Conservation (phyloP, 2,329 filamentous ascomycete genomes). For the Exophiala spinifera region DNA sequence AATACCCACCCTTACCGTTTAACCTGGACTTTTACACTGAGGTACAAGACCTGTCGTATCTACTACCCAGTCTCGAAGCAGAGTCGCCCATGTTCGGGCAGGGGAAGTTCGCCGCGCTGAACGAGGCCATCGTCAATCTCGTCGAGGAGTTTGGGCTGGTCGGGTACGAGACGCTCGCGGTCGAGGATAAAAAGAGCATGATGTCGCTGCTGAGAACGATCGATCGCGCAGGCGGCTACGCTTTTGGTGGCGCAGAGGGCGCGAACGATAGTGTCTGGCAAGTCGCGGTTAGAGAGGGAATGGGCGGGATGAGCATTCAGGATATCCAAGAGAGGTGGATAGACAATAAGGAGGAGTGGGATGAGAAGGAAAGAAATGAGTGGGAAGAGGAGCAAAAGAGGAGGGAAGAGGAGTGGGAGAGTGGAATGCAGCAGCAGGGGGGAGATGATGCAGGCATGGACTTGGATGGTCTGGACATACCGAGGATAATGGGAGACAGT, state of each 20-base stretch:
- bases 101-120: constrained; percentile 74
- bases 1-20: constrained; percentile 84
- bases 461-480: constrained; percentile 40
- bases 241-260: constrained; percentile 84
- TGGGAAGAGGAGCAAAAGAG: constrained; percentile 67
- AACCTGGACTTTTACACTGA: constrained; percentile 97
- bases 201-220: constrained; percentile 85
- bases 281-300: constrained; percentile 76
- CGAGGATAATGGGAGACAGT: constrained; percentile 46
- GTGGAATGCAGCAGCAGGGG: constrained; percentile 8
- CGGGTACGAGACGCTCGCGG: constrained; percentile 85
- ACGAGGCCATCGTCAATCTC: constrained; percentile 79
- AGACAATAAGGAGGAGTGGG: constrained; percentile 82
- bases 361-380: constrained; percentile 71
- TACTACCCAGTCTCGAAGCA: constrained; percentile 74
- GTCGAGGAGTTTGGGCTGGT: constrained; percentile 89
- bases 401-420: constrained; percentile 38
- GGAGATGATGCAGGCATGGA: constrained; percentile 30
- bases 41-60: constrained; percentile 84
- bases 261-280: constrained; percentile 98
- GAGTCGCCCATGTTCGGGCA: constrained; percentile 64
- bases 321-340: constrained; percentile 97
- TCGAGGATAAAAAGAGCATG: constrained; percentile 97
- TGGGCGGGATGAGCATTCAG: constrained; percentile 70
- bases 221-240: constrained; percentile 88